A percentile compares a stretch with the other conserved stretches of the same genome.
Conservation (phyloP, 2,329 filamentous ascomycete genomes). For the Xylariaceae sp. region DNA sequence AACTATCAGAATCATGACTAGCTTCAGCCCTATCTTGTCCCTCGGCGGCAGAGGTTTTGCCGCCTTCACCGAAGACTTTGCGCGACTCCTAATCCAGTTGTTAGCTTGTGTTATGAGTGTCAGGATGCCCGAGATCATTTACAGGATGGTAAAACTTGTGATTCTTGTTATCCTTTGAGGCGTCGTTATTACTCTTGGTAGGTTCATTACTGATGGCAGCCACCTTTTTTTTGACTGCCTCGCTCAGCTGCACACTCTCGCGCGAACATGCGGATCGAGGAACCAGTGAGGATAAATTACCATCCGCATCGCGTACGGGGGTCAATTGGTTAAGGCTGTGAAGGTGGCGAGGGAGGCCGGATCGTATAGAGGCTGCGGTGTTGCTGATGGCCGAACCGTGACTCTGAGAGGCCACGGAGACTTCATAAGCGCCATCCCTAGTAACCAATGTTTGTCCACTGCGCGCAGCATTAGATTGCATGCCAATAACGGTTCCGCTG, state of each 20-base stretch:
- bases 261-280: not conserved
- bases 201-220: not conserved
- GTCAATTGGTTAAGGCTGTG: not conserved
- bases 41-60: not conserved
- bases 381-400: not conserved
- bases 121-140: conserved; percentile 6
- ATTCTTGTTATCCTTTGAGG: conserved; percentile 3
- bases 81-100: conserved; percentile 13
- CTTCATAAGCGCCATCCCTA: not conserved
- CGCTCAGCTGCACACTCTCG: not conserved
- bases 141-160: conserved; percentile 16
- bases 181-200: not conserved
- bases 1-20: conserved; percentile 17
- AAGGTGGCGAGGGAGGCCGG: conserved; percentile 1
- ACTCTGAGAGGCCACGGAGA: not conserved
- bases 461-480: not conserved
- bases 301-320: not conserved
- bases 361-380: not conserved
- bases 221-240: not conserved
- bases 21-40: conserved; percentile 5
- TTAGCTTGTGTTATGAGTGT: conserved; percentile 16
- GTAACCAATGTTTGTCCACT: not conserved
- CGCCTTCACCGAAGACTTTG: conserved; percentile 9
- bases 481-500: not conserved
- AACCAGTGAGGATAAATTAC: not conserved